A percentile compares a stretch with the other conserved stretches of the same genome.
Conservation (phyloP, 2,329 filamentous ascomycete genomes). For the Aspergillus felis region DNA sequence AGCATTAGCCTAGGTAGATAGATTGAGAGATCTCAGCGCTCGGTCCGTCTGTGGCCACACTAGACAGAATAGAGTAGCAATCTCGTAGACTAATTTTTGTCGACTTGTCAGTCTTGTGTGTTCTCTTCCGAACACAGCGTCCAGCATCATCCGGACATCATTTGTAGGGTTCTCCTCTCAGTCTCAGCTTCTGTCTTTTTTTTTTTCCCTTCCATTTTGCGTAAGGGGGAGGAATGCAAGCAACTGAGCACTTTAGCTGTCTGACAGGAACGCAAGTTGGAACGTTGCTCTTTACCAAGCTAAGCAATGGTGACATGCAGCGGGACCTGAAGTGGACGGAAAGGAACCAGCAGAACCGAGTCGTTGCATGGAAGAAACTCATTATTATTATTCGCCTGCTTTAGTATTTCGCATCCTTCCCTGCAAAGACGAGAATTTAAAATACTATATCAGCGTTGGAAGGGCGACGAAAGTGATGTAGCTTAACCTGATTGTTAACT, state of each 20-base stretch:
- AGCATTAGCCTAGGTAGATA: neutral
- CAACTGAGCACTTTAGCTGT: neutral
- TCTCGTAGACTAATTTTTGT: neutral
- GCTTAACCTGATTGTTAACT: neutral
- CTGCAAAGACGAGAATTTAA: neutral
- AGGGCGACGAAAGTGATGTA: neutral
- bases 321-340: neutral
- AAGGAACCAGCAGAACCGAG: neutral
- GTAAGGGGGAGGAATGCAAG: neutral
- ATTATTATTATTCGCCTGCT: neutral
- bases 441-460: neutral
- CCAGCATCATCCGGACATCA: neutral
- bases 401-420: neutral
- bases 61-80: neutral
- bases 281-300: slow-evolving; percentile 8
- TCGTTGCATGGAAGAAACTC: neutral
- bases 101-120: neutral
- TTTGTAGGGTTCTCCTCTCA: too few relatives aligned
- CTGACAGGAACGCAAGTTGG: neutral
- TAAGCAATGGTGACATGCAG: slow-evolving; percentile 1
- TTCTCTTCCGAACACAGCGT: neutral
- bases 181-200: neutral
- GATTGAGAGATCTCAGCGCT: neutral
- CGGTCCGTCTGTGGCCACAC: neutral
- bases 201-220: neutral